These are phyloP conservation scores for Lactuca sativa DNA, from an alignment of 129 eudicot species.

Conservation along the genomic window DNA sequence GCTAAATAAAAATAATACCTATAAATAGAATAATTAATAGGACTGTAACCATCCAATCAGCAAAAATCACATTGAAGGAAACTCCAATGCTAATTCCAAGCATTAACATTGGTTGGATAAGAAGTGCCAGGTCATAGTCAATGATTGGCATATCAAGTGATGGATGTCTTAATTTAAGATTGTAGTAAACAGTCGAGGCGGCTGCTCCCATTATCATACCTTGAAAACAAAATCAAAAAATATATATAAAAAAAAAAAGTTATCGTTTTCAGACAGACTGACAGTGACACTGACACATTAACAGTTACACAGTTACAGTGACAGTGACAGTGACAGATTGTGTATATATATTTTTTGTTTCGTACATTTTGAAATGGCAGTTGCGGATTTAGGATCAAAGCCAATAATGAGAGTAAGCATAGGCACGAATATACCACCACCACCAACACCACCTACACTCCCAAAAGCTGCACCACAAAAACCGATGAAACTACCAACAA, in stretches of 20 bases:
- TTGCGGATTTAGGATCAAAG: conserved; percentile 91
- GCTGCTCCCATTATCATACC: conserved; percentile 99
- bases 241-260: no score
- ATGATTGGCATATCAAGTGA: conserved; percentile 88
- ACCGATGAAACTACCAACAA: conserved; percentile 81
- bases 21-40: conserved; percentile 77
- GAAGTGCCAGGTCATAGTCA: conserved; percentile 89
- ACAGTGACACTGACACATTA: neutral
- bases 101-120: conserved; percentile 97
- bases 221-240: conserved; percentile 15
- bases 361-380: conserved; percentile 94
- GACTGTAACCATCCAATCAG: conserved; percentile 99
- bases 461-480: conserved; percentile 96
- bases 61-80: conserved; percentile 78
- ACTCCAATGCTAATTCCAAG: conserved; percentile 93
- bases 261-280: neutral
- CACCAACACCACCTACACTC: conserved; percentile 98
- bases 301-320: neutral
- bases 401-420: conserved; percentile 88
- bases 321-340: neutral
- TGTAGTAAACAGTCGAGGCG: conserved; percentile 76
- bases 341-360: neutral
- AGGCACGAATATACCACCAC: conserved; percentile 92
- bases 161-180: conserved; percentile 87
- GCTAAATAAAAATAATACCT: conserved; percentile 40